A percentile compares a stretch with the other conserved stretches of the same genome.
phyloP scores from a whole-genome alignment of 1,284 basidiomycete species.

The Moniliella sp. region DNA sequence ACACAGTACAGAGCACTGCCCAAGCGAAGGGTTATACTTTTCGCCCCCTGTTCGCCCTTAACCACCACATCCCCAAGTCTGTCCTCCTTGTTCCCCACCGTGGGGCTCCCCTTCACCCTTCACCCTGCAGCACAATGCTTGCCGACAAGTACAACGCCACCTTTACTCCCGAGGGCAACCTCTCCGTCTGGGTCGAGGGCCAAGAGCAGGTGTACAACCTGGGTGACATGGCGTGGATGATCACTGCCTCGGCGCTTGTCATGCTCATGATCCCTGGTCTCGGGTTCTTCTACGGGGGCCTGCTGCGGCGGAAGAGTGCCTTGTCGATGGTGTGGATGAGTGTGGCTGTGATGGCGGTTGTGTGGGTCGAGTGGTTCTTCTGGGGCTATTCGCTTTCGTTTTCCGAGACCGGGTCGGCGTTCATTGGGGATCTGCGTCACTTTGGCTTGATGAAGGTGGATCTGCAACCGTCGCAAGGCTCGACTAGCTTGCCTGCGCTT shows the following conservation, averaged over 20 bases:
- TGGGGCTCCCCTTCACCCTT: no score
- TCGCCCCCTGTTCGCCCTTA: no score
- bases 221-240: constrained; percentile 41
- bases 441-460: constrained; percentile 62
- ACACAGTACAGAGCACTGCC: no score
- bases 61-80: no score
- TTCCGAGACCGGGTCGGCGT: constrained; percentile 31
- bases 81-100: no score
- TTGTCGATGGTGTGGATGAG: constrained; percentile 73
- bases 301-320: constrained; percentile 63
- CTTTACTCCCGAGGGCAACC: constrained; percentile 2
- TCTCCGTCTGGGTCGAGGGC: neutral
- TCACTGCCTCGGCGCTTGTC: constrained; percentile 40
- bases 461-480: constrained; percentile 50
- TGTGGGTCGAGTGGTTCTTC: constrained; percentile 45
- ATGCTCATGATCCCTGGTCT: constrained; percentile 65
- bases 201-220: constrained; percentile 35
- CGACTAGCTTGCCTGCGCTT: constrained; percentile 52
- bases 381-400: constrained; percentile 37
- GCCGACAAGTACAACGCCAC: constrained; percentile 1
- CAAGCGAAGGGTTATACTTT: no score
- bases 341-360: constrained; percentile 52
- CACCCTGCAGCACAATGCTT: no score
- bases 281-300: constrained; percentile 63
- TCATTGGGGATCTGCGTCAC: constrained; percentile 44